These are phyloP conservation scores for Phaffia tasmanica DNA, from an alignment of 768 basidiomycete genomes.

Conservation along the genomic window DNA sequence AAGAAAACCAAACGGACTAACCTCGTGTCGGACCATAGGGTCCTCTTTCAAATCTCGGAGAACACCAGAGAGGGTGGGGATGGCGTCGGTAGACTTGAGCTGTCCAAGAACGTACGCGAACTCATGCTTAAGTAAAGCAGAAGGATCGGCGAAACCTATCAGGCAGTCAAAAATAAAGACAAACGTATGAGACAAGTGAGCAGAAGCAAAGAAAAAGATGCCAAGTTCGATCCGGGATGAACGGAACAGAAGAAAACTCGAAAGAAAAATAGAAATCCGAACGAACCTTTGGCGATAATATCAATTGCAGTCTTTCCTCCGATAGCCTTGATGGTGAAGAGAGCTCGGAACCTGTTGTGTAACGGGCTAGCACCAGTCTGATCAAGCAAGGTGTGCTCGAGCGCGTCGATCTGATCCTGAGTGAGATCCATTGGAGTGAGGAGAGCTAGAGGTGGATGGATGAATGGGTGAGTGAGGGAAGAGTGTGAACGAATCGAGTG, in stretches of 20 bases:
- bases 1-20: conserved; percentile 35
- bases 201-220: background rate
- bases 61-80: conserved; percentile 67
- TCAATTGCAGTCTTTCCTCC: conserved; percentile 58
- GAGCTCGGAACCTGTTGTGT: conserved; percentile 74
- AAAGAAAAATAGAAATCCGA: conserved; percentile 1
- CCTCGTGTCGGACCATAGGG: conserved; percentile 97
- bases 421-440: conserved; percentile 32
- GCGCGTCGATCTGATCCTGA: conserved; percentile 49
- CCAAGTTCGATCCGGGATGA: background rate
- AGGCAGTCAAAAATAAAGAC: background rate
- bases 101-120: conserved; percentile 95
- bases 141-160: conserved; percentile 70
- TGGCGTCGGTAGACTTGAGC: conserved; percentile 59
- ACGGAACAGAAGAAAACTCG: background rate
- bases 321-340: conserved; percentile 83
- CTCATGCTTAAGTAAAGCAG: conserved; percentile 89
- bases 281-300: conserved; percentile 71
- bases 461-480: too few relatives aligned
- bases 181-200: background rate
- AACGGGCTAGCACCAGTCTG: conserved; percentile 57
- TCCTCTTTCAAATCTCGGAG: conserved; percentile 61
- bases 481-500: background rate
- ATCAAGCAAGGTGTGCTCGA: conserved; percentile 72
- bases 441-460: background rate